Percentiles rank a stretch among this genome's conserved stretches.
These are phyloP conservation scores for Calcarisporium arbuscula DNA, from an alignment of 2,329 filamentous ascomycete genomes.

Conservation along the genomic window DNA sequence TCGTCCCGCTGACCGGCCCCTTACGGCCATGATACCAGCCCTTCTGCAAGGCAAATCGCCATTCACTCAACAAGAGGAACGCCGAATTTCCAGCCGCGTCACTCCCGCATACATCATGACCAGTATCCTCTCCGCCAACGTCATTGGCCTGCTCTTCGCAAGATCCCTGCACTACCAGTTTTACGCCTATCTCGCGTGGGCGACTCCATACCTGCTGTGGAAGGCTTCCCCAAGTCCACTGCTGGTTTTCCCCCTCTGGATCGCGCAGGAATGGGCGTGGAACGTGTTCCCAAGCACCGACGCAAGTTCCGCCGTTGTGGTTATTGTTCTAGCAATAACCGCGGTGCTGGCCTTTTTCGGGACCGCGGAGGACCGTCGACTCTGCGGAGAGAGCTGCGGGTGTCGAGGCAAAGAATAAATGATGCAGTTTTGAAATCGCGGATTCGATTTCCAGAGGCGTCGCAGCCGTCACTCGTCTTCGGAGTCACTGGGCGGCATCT, in stretches of 20 bases:
- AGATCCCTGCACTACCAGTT: conserved; percentile 93
- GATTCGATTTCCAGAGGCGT: neutral
- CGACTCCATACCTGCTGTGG: conserved; percentile 83
- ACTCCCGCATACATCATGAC: conserved; percentile 71
- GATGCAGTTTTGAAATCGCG: conserved; percentile 12
- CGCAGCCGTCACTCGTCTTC: conserved; percentile 52
- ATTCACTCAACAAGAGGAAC: conserved; percentile 46
- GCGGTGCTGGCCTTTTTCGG: conserved; percentile 58
- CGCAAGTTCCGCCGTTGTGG: conserved; percentile 53
- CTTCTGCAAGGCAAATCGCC: conserved; percentile 38
- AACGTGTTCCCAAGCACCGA: conserved; percentile 80
- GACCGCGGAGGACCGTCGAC: conserved; percentile 26
- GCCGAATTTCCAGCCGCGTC: conserved; percentile 47
- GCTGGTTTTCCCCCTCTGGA: conserved; percentile 64
- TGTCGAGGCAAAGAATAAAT: conserved; percentile 24
- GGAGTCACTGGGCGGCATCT: conserved; percentile 76
- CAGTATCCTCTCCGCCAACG: conserved; percentile 67
- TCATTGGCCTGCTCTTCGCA: conserved; percentile 78
- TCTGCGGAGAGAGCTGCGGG: conserved; percentile 2
- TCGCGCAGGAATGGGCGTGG: conserved; percentile 85
- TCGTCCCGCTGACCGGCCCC: conserved; percentile 54
- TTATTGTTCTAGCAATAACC: conserved; percentile 62
- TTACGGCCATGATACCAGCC: conserved; percentile 45
- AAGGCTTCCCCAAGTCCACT: conserved; percentile 62
- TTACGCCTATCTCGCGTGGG: conserved; percentile 86